phyloP scores from a whole-genome alignment of 139 green algal genomes.

The Yamagishiella unicocca region DNA sequence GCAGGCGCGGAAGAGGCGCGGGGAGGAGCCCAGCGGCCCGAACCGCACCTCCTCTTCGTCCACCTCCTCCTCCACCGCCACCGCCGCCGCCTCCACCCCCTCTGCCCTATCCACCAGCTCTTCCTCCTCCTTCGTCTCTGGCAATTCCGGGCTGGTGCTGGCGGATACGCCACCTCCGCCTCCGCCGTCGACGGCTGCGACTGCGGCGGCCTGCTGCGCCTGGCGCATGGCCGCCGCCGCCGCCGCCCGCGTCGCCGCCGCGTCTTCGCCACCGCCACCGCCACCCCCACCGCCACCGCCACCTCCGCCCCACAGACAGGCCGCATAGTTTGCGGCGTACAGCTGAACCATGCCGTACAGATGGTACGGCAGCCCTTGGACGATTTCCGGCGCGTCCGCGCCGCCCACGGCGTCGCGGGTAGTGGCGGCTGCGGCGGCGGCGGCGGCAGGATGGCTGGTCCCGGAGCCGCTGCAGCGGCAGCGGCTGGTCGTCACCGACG shows the following conservation, averaged over 20 bases:
- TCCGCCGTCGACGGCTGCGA: not conserved
- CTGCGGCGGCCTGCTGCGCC: not conserved
- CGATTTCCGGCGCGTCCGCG: no score
- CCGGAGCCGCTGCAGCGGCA: no score
- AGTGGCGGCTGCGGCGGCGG: not conserved
- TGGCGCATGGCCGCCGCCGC: conserved; percentile 25
- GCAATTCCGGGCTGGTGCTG: not conserved
- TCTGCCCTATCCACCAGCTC: not conserved
- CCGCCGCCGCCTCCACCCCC: not conserved
- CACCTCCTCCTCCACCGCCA: not conserved
- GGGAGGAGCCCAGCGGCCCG: not conserved
- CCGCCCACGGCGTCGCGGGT: not conserved
- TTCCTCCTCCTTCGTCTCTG: not conserved
- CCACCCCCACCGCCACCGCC: not conserved
- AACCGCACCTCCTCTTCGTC: not conserved
- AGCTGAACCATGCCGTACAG: conserved; percentile 32
- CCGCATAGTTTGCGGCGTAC: conserved; percentile 31
- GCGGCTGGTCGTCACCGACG: no score
- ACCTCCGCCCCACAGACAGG: not conserved
- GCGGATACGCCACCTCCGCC: not conserved
- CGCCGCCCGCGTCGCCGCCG: not conserved
- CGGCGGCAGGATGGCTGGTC: no score
- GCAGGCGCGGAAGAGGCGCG: not conserved
- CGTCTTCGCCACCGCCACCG: not conserved
- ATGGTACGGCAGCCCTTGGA: conserved; percentile 20